Percentiles rank a stretch among this genome's conserved stretches.
These are phyloP conservation scores for Zygosaccharomyces rouxii DNA, from an alignment of 805 yeast genomes.

Conservation along the genomic window DNA sequence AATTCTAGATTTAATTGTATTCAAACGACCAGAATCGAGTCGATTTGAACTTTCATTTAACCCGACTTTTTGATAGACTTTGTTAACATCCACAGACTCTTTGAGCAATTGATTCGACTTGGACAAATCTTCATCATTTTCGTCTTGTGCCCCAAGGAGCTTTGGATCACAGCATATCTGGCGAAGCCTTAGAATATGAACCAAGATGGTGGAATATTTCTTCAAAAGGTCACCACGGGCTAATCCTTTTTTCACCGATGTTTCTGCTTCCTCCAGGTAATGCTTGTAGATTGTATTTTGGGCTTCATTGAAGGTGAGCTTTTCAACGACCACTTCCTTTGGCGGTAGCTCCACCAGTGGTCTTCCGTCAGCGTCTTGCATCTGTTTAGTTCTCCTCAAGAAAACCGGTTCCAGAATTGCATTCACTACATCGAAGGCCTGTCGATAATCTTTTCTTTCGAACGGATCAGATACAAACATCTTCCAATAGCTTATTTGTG, in stretches of 20 bases:
- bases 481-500: conserved; percentile 79
- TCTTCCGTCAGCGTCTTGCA: conserved; percentile 69
- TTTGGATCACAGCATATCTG: conserved; percentile 86
- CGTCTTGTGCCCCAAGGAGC: conserved; percentile 47
- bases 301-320: conserved; percentile 57
- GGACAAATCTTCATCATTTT: conserved; percentile 47
- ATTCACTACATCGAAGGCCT: conserved; percentile 80
- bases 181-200: conserved; percentile 76
- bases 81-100: conserved; percentile 7
- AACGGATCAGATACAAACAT: conserved; percentile 80
- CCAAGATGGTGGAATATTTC: conserved; percentile 71
- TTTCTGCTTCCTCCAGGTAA: conserved; percentile 63
- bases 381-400: conserved; percentile 78
- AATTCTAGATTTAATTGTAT: conserved; percentile 2
- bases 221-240: conserved; percentile 64
- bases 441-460: conserved; percentile 62
- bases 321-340: conserved; percentile 67
- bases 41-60: not conserved
- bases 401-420: conserved; percentile 79
- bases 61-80: not conserved
- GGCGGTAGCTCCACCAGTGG: conserved; percentile 73
- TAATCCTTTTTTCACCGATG: conserved; percentile 54
- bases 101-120: conserved; percentile 12
- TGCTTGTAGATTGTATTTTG: conserved; percentile 66
- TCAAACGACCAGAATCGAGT: conserved; percentile 1